A percentile compares a stretch with the other conserved stretches of the same genome.
Conservation (phyloP, 805 yeast genomes). For the Candida qinlingensis region DNA sequence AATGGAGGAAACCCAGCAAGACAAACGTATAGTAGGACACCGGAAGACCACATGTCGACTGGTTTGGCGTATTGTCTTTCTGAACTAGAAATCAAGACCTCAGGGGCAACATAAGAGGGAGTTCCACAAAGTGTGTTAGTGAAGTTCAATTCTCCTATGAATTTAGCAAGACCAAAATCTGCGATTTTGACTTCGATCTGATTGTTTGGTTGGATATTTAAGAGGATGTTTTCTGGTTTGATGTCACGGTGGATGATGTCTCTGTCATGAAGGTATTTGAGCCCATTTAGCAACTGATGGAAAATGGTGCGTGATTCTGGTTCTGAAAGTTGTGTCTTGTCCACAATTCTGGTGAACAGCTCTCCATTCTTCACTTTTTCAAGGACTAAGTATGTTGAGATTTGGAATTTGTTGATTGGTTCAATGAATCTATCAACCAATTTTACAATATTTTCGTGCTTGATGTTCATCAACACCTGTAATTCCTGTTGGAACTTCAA, state of each 20-base stretch:
- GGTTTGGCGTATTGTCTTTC: conserved; percentile 57
- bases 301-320: conserved; percentile 59
- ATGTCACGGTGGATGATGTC: conserved; percentile 76
- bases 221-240: conserved; percentile 70
- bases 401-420: conserved; percentile 39
- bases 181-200: conserved; percentile 65
- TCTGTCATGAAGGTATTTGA: conserved; percentile 58
- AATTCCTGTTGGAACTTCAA: conserved; percentile 58
- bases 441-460: conserved; percentile 68
- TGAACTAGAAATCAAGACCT: conserved; percentile 47
- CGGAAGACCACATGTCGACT: conserved; percentile 80
- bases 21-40: conserved; percentile 72
- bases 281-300: conserved; percentile 60
- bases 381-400: conserved; percentile 52
- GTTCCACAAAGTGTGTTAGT: conserved; percentile 82
- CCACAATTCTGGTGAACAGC: conserved; percentile 64
- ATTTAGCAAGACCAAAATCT: conserved; percentile 67
- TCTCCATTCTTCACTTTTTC: conserved; percentile 77
- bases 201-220: conserved; percentile 40
- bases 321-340: conserved; percentile 55
- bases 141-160: conserved; percentile 64
- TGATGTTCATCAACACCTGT: conserved; percentile 55
- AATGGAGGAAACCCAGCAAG: conserved; percentile 84
- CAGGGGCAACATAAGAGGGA: conserved; percentile 86
- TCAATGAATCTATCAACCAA: conserved; percentile 56